Percentiles rank a stretch among this genome's conserved stretches.
Evolutionary conservation across 352 stramenopile genomes (phyloP).

Genomic region (Globisporangium orthogonon): DNA sequence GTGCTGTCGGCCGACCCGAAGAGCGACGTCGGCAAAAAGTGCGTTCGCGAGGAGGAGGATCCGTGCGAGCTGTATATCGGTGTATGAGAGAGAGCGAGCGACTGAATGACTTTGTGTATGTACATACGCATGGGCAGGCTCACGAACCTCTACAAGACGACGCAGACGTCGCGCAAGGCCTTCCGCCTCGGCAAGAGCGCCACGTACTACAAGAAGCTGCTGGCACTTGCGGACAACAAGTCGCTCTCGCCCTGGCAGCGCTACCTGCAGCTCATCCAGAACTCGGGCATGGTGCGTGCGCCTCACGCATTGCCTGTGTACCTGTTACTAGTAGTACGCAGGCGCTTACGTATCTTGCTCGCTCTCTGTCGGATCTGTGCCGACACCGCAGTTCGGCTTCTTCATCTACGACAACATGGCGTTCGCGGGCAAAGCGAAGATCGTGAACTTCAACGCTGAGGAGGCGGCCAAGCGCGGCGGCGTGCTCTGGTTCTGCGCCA

Average conservation of each 20-base stretch:
- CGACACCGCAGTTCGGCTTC: slow-evolving; percentile 45
- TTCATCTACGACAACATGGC: slow-evolving; percentile 85
- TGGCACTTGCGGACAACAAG: slow-evolving; percentile 52
- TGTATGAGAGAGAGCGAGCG: too few species aligned
- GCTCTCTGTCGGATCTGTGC: not conserved
- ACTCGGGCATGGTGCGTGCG: slow-evolving; percentile 51
- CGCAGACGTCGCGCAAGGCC: slow-evolving; percentile 76
- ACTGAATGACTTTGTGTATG: too few species aligned
- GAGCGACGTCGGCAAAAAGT: slow-evolving; percentile 69
- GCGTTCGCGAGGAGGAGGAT: slow-evolving; percentile 1
- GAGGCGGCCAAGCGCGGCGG: slow-evolving; percentile 60
- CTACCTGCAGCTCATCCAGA: slow-evolving; percentile 76
- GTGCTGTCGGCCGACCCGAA: slow-evolving; percentile 74
- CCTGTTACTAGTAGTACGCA: not conserved
- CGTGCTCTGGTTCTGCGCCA: slow-evolving; percentile 80
- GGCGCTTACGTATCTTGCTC: not conserved
- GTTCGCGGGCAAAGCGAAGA: slow-evolving; percentile 78
- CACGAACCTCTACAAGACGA: slow-evolving; percentile 70
- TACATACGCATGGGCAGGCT: slow-evolving; percentile 17
- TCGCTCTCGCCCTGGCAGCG: slow-evolving; percentile 6
- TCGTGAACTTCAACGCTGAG: slow-evolving; percentile 58
- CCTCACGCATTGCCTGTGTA: not conserved
- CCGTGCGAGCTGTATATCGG: too few species aligned
- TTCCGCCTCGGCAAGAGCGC: slow-evolving; percentile 84
- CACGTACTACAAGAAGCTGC: slow-evolving; percentile 78